Conservation (phyloP, 164 flowering plant genomes). For the Amborella trichopoda region DNA sequence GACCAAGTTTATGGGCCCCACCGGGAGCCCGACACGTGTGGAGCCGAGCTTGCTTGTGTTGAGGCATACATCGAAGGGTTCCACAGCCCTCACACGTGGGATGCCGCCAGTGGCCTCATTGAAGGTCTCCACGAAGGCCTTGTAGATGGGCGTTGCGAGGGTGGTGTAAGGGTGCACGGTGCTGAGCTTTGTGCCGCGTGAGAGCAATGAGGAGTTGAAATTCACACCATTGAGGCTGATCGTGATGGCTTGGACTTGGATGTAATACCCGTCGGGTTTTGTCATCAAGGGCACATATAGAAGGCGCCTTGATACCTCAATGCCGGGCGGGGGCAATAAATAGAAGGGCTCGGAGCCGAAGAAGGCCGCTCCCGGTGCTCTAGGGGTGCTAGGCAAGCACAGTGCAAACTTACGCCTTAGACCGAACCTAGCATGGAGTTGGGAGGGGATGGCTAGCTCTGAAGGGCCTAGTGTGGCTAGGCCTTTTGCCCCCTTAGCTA, state of each 20-base stretch:
- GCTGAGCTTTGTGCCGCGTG: conserved; percentile 25
- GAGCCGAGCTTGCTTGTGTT: conserved; percentile 13
- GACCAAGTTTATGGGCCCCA: conserved; percentile 6
- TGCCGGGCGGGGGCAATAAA: conserved; percentile 9
- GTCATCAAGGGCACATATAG: too few relatives aligned
- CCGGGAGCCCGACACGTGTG: conserved; percentile 16
- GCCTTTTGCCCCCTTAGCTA: conserved; percentile 15
- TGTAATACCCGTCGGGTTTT: too few relatives aligned
- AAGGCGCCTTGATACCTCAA: too few relatives aligned
- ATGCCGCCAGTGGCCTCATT: conserved; percentile 16
- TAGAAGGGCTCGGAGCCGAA: conserved; percentile 22
- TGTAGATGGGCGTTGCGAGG: conserved; percentile 16
- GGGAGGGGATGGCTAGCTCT: conserved; percentile 13
- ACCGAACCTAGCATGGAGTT: conserved; percentile 6
- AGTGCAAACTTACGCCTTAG: conserved; percentile 15
- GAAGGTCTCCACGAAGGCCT: conserved; percentile 13
- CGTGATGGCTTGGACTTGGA: conserved; percentile 13
- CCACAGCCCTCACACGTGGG: conserved; percentile 19
- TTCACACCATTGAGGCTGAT: conserved; percentile 4
- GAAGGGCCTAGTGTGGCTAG: conserved; percentile 21
- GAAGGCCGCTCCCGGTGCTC: conserved; percentile 17
- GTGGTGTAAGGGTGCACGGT: conserved; percentile 26
- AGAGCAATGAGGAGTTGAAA: conserved; percentile 6
- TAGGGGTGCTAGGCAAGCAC: conserved; percentile 18
- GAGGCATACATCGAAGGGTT: conserved; percentile 24